Conservation (phyloP, 371 early-diverging fungal genomes). For the Actinomortierella wolfii region DNA sequence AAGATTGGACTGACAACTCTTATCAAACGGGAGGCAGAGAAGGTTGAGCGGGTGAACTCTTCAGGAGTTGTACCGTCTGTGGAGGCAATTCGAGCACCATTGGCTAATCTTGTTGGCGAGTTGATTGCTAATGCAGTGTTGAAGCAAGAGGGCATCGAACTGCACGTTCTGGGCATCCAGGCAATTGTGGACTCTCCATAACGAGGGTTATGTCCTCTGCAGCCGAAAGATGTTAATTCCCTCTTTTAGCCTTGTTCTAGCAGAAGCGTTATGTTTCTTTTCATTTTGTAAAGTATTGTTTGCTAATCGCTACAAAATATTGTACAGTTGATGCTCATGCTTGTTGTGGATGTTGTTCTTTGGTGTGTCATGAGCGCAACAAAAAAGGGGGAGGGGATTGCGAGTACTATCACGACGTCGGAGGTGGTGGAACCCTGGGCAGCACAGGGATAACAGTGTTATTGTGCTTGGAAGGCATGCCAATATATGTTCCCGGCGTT, state of each 20-base stretch:
- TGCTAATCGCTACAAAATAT: no score
- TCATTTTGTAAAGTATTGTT: no score
- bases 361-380: no score
- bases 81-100: conserved; percentile 25
- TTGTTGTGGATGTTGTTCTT: no score
- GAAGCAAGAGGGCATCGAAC: conserved; percentile 15
- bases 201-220: not conserved
- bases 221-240: not conserved
- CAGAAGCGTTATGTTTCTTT: no score
- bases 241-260: no score
- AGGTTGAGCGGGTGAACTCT: not conserved
- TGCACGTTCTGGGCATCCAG: conserved; percentile 10
- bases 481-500: conserved; percentile 34
- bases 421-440: conserved; percentile 10
- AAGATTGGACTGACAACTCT: conserved; percentile 26
- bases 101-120: conserved; percentile 22
- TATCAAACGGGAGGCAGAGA: conserved; percentile 26
- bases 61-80: conserved; percentile 10
- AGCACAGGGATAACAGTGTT: conserved; percentile 32
- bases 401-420: no score
- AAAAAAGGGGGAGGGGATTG: no score
- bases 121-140: conserved; percentile 13
- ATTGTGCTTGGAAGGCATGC: conserved; percentile 29
- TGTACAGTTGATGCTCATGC: no score
- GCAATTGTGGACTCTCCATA: conserved; percentile 18